Base-by-base conservation (phyloP, 2,329 filamentous ascomycete species). In the Diaporthe destruens region DNA sequence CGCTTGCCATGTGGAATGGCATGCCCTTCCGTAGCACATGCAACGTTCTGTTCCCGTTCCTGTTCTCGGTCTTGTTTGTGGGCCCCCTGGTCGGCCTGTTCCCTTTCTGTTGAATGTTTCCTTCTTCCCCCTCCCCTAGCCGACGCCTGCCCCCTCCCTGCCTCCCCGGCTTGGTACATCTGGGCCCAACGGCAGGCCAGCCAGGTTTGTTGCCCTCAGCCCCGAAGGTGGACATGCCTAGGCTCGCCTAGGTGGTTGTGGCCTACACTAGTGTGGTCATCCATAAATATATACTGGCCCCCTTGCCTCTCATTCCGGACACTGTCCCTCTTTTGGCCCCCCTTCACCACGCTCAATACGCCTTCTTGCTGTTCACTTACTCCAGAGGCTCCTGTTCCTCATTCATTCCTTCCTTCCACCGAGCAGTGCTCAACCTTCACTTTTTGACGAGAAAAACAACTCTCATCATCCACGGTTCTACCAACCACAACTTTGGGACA, bases 351-450 rank as follows among this genome's bases (percentile, higher is more conserved):
- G 63, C 57, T 39, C 34, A 34, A 66, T 55, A 61, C 69, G 68
- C 47, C 49, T 61, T 55, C 51, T 57, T 70, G 68, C 68, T 44
- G 29, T 63, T 47, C 47, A 66, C 49, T 68, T 56, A 39, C 54
- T 63, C 55, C 61, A 29, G 49, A 72, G 44, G 47, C 51, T 42
- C 14, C 47, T 54, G 29, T 55, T 39, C 65, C 69, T 72, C 69
- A 69, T 69, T 59, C 69, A 69, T 74, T 74, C 71, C 11, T 72
- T 72, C 69, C 42, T 74, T 74, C 56, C 18, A 73, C n/a, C 51
- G 69, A 74, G 72, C 72, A 74, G 72, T 74, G 72, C 72, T 74
- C 69, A 18, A 25, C 61, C 49, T 72, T 74, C 69, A 65, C 55
- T 57, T 72, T 65, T 65, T 66, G 47, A 71, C 59, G 39, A 66